Conservation (phyloP, 176 grass and related monocot genomes). For the Cocos nucifera region DNA sequence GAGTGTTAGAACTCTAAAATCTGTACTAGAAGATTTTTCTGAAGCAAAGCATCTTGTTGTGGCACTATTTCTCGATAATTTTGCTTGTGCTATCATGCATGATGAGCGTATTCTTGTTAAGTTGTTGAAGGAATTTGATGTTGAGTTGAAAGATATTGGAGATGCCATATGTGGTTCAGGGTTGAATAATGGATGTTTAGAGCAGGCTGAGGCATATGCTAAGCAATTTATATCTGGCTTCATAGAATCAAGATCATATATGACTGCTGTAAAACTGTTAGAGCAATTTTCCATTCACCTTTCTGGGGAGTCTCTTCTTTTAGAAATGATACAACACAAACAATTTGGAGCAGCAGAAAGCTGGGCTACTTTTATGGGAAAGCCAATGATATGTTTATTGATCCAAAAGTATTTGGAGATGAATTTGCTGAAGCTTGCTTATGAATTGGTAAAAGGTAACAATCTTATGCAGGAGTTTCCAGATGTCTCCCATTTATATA, state of each 20-base stretch:
- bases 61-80: conserved; percentile 50
- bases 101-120: conserved; percentile 80
- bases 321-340: conserved; percentile 52
- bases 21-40: conserved; percentile 44
- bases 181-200: conserved; percentile 32
- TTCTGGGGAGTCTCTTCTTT: conserved; percentile 52
- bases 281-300: conserved; percentile 55
- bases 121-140: conserved; percentile 74
- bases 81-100: conserved; percentile 49
- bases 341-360: conserved; percentile 66
- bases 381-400: conserved; percentile 48
- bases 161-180: conserved; percentile 44
- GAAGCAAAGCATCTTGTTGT: conserved; percentile 60
- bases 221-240: conserved; percentile 34
- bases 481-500: conserved; percentile 66
- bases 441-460: conserved; percentile 66
- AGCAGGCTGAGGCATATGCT: conserved; percentile 37
- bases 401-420: conserved; percentile 60
- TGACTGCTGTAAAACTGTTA: conserved; percentile 56
- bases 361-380: conserved; percentile 73
- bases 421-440: conserved; percentile 83
- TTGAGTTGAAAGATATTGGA: conserved; percentile 61
- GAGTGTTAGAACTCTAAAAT: conserved; percentile 53
- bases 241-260: conserved; percentile 58
- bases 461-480: conserved; percentile 74